These are phyloP conservation scores for Dictyostelium brefeldianum DNA, from an alignment of 78 protist genomes.

Conservation along the genomic window DNA sequence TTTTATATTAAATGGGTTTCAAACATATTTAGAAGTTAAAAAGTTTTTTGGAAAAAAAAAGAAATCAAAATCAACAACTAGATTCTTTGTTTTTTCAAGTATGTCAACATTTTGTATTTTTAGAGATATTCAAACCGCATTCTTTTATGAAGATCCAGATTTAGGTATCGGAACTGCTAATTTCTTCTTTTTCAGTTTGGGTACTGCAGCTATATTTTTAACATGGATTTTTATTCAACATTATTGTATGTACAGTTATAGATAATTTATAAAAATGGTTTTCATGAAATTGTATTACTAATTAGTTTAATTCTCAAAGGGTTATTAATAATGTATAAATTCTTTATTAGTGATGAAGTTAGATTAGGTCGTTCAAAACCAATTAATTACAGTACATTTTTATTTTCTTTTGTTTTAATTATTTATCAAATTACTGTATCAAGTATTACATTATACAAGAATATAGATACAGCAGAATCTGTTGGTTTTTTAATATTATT, in stretches of 20 bases:
- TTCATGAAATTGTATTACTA: no score
- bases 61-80: background rate
- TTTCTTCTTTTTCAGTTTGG: background rate
- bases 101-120: background rate
- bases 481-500: slow-evolving; percentile 16
- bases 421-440: slow-evolving; percentile 2
- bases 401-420: background rate
- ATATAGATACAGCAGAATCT: slow-evolving; percentile 7
- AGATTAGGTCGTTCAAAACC: background rate
- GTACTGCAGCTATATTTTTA: background rate
- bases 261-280: no score
- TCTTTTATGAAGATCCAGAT: background rate
- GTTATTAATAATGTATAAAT: slow-evolving; percentile 19
- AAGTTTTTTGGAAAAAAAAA: background rate
- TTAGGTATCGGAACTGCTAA: slow-evolving; percentile 4
- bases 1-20: background rate
- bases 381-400: background rate
- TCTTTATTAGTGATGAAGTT: slow-evolving; percentile 12
- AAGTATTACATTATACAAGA: background rate
- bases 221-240: slow-evolving; percentile 14
- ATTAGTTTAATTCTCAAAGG: no score
- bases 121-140: slow-evolving; percentile 4
- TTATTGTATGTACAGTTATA: background rate
- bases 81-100: background rate
- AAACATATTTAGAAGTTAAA: background rate